phyloP scores from a whole-genome alignment of 148 eudicot genomes.

The Arbutus unedo region DNA sequence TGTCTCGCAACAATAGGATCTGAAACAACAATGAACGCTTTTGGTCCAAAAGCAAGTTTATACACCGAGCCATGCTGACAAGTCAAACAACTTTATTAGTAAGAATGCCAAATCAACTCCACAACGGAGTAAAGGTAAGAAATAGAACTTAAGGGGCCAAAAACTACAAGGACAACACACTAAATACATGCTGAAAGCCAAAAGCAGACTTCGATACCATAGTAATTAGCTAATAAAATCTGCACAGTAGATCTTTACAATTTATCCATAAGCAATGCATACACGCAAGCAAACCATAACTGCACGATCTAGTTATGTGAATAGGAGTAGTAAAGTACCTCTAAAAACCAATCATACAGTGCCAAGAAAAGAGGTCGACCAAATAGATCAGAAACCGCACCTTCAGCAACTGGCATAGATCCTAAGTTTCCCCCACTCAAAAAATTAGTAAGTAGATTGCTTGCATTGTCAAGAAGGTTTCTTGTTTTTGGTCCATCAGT shows the following conservation, averaged over 20 bases:
- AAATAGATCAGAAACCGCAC: constrained; percentile 94
- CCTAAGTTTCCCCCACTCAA: constrained; percentile 83
- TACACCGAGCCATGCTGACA: constrained; percentile 95
- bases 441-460: constrained; percentile 86
- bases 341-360: constrained; percentile 91
- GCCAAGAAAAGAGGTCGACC: constrained; percentile 88
- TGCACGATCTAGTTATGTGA: constrained; percentile 1
- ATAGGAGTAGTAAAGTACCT: constrained; percentile 47
- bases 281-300: constrained; percentile 16
- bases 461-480: constrained; percentile 83
- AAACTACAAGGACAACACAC: neutral
- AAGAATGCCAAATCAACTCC: neutral
- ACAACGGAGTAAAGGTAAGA: neutral
- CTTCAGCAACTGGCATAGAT: constrained; percentile 96
- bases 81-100: constrained; percentile 18
- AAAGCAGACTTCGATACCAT: neutral
- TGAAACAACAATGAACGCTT: constrained; percentile 95
- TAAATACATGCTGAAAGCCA: neutral
- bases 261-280: neutral
- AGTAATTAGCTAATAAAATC: neutral
- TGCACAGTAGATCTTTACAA: neutral
- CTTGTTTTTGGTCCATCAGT: constrained; percentile 65
- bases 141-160: neutral
- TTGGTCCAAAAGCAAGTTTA: constrained; percentile 99
- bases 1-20: constrained; percentile 90